phyloP scores from a whole-genome alignment of 2,329 filamentous ascomycete genomes.

The Microcera coccophila region DNA sequence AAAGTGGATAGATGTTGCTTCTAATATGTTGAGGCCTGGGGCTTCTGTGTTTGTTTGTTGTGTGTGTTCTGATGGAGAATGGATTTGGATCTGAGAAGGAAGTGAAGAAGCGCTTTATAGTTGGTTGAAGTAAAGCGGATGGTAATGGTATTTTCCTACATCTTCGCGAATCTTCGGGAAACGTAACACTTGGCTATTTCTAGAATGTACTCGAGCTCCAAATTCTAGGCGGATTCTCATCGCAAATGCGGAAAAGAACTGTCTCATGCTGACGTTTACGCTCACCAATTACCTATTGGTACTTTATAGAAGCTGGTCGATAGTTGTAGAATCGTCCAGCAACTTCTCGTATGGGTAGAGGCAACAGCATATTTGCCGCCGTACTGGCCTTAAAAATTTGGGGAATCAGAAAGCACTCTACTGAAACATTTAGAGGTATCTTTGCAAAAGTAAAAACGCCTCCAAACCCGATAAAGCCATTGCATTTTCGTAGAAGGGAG shows the following conservation, averaged over 20 bases:
- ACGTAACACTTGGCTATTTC: slow-evolving; percentile 17
- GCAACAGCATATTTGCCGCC: no score
- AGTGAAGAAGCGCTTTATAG: slow-evolving; percentile 31
- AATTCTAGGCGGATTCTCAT: slow-evolving; percentile 7
- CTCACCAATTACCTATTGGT: slow-evolving; percentile 8
- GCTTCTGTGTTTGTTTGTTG: slow-evolving; percentile 22
- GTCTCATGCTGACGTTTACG: neutral
- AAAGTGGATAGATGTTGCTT: slow-evolving; percentile 13
- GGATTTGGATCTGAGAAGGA: slow-evolving; percentile 10
- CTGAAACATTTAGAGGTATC: no score
- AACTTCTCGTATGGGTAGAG: neutral
- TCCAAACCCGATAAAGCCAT: no score
- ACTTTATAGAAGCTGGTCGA: slow-evolving; percentile 18
- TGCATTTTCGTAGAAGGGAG: no score
- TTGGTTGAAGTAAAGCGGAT: slow-evolving; percentile 7
- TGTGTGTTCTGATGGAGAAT: slow-evolving; percentile 28
- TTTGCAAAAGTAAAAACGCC: no score
- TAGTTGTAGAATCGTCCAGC: slow-evolving; percentile 19
- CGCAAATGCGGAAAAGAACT: neutral
- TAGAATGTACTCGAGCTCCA: slow-evolving; percentile 20
- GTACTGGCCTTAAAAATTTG: no score
- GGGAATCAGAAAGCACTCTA: no score
- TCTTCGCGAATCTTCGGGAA: slow-evolving; percentile 18
- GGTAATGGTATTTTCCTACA: slow-evolving; percentile 12
- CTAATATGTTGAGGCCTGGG: neutral